Conservation (phyloP, 1,284 basidiomycete species). For the Fistulina hepatica region DNA sequence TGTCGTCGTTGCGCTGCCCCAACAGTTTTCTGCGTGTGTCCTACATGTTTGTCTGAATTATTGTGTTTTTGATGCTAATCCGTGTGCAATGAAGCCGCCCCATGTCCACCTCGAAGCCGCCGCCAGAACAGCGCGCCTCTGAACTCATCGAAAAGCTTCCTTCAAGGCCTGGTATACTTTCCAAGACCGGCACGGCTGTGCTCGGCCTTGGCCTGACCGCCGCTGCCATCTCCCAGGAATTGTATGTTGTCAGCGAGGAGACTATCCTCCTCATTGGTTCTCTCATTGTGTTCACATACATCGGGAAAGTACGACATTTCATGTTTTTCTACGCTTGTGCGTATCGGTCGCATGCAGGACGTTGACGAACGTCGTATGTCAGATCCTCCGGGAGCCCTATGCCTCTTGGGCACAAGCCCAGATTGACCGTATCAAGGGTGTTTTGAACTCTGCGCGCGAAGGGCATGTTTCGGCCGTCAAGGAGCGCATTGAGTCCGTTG, state of each 20-base stretch:
- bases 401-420: slow-evolving; percentile 86
- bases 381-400: slow-evolving; percentile 77
- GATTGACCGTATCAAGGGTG: slow-evolving; percentile 72
- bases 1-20: slow-evolving; percentile 40
- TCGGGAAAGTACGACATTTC: slow-evolving; percentile 59
- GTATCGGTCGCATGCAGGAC: background rate
- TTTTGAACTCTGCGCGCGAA: slow-evolving; percentile 76
- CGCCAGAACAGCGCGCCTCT: slow-evolving; percentile 84
- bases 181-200: slow-evolving; percentile 89
- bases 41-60: slow-evolving; percentile 3
- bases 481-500: slow-evolving; percentile 85
- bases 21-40: slow-evolving; percentile 49
- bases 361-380: slow-evolving; percentile 10
- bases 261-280: slow-evolving; percentile 77
- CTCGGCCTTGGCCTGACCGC: slow-evolving; percentile 87
- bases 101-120: slow-evolving; percentile 50
- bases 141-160: slow-evolving; percentile 90
- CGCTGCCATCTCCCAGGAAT: slow-evolving; percentile 92
- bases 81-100: slow-evolving; percentile 36
- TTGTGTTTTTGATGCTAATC: no score
- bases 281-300: slow-evolving; percentile 77
- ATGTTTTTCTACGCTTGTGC: background rate
- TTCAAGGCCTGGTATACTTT: slow-evolving; percentile 79
- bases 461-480: slow-evolving; percentile 93
- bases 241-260: slow-evolving; percentile 97